A percentile compares a stretch with the other conserved stretches of the same genome.
phyloP scores from a whole-genome alignment of 495 filamentous ascomycete genomes.

The Podospora australis region DNA sequence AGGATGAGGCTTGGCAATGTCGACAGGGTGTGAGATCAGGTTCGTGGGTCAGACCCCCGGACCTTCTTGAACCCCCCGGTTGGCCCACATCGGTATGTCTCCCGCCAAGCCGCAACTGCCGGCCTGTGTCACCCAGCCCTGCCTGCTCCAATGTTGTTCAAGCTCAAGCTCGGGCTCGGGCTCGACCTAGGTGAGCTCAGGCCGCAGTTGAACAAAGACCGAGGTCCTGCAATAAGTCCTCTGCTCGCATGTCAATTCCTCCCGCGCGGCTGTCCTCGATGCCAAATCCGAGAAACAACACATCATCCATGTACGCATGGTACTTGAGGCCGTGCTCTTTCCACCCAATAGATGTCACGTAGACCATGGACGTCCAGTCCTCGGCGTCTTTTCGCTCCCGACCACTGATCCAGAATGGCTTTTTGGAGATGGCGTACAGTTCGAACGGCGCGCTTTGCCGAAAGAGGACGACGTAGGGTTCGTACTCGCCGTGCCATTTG shows the following conservation, averaged over 20 bases:
- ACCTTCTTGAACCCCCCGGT: no score
- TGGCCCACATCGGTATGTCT: no score
- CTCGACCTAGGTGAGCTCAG: no score
- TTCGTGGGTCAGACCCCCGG: no score
- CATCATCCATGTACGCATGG: conserved; percentile 46
- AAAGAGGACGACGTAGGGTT: conserved; percentile 49
- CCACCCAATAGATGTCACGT: conserved; percentile 49
- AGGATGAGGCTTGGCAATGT: no score
- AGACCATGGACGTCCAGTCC: conserved; percentile 42
- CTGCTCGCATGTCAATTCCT: conserved; percentile 41
- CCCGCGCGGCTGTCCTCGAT: conserved; percentile 40
- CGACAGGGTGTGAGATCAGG: no score
- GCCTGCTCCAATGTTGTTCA: no score
- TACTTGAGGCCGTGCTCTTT: conserved; percentile 36
- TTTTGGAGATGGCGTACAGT: conserved; percentile 41
- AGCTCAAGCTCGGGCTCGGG: no score
- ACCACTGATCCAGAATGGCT: conserved; percentile 48
- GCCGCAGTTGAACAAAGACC: conserved; percentile 23
- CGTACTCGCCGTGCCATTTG: conserved; percentile 41
- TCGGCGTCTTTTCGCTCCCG: conserved; percentile 17
- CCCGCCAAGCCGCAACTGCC: no score
- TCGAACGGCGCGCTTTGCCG: conserved; percentile 39
- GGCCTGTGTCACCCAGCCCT: no score
- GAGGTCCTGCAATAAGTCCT: conserved; percentile 39
- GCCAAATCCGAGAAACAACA: conserved; percentile 43